These are phyloP conservation scores for Candida fluviatilis DNA, from an alignment of 805 yeast genomes.

Conservation along the genomic window DNA sequence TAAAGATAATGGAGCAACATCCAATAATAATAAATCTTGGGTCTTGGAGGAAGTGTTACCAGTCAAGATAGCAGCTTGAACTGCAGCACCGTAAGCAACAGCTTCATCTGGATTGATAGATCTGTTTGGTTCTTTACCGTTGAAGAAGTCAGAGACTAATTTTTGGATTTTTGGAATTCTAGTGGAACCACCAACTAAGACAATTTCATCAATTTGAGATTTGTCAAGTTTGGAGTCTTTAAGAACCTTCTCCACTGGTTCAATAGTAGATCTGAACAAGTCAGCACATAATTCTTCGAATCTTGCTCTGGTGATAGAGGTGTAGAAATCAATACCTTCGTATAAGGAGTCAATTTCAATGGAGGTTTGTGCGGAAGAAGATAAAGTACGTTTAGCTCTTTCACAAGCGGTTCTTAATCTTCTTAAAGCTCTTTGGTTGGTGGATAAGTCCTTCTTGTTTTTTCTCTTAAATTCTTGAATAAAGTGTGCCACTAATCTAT, in stretches of 20 bases:
- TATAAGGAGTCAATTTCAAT: conserved; percentile 93
- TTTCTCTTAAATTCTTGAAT: conserved; percentile 93
- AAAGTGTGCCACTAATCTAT: conserved; percentile 83
- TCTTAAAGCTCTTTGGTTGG: conserved; percentile 82
- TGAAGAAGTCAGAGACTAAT: conserved; percentile 82
- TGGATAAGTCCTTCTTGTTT: conserved; percentile 76
- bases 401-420: conserved; percentile 96
- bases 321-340: conserved; percentile 94
- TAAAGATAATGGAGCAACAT: conserved; percentile 88
- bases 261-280: conserved; percentile 88
- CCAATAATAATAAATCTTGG: conserved; percentile 62
- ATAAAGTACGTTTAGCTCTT: conserved; percentile 95
- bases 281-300: conserved; percentile 95
- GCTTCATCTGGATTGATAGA: conserved; percentile 99
- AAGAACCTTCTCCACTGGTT: conserved; percentile 93
- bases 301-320: conserved; percentile 94
- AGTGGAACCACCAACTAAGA: conserved; percentile 97
- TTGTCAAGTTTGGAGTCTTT: conserved; percentile 88
- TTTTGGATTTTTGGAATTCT: conserved; percentile 98
- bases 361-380: conserved; percentile 92
- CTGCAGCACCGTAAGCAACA: conserved; percentile 99
- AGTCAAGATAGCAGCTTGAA: conserved; percentile 95
- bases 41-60: conserved; percentile 64
- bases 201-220: conserved; percentile 89
- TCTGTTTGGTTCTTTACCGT: conserved; percentile 94